Conservation (phyloP, 208 protist species). For the Acanthamoeba royreba region DNA sequence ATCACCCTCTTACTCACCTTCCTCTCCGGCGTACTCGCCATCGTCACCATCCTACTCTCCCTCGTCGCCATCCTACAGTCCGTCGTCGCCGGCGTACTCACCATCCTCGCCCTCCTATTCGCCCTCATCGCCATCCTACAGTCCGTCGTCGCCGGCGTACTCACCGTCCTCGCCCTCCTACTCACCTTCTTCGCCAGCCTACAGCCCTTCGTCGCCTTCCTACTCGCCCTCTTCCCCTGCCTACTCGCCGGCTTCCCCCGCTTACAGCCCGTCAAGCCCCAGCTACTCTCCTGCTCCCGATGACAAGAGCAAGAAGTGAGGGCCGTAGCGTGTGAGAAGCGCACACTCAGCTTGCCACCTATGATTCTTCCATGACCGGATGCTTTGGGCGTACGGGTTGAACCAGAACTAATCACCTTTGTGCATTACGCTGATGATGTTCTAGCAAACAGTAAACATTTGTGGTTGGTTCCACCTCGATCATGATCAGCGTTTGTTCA, state of each 20-base stretch:
- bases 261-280: constrained; percentile 69
- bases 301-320: background rate
- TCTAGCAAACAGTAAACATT: too few species aligned
- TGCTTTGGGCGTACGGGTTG: too few species aligned
- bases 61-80: constrained; percentile 81
- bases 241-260: constrained; percentile 78
- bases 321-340: background rate
- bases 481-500: too few species aligned
- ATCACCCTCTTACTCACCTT: constrained; percentile 72
- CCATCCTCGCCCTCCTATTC: constrained; percentile 68
- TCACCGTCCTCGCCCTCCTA: constrained; percentile 34
- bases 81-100: constrained; percentile 73
- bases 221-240: constrained; percentile 81
- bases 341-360: too few species aligned
- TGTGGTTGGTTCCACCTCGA: too few species aligned
- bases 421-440: too few species aligned
- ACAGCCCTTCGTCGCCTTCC: constrained; percentile 71
- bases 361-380: too few species aligned
- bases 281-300: background rate
- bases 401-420: too few species aligned
- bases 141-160: constrained; percentile 59
- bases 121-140: constrained; percentile 70
- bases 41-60: constrained; percentile 76
- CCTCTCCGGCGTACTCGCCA: constrained; percentile 71
- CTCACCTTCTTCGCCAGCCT: constrained; percentile 49